Evolutionary conservation across 352 stramenopile genomes (phyloP).

Genomic region (Phytophthora fragariaefolia): DNA sequence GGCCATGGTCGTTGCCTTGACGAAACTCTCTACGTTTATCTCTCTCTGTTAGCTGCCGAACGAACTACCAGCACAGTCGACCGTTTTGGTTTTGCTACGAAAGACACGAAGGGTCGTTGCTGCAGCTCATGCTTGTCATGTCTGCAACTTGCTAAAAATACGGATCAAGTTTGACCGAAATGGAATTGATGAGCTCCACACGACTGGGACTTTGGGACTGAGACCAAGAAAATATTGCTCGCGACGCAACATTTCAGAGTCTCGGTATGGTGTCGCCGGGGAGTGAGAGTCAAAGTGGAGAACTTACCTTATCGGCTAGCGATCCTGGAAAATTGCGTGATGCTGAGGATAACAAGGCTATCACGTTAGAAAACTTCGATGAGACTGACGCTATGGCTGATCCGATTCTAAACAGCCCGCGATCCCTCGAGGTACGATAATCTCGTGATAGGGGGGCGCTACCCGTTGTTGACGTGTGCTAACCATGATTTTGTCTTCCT

Average conservation of each 20-base stretch:
- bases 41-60: constrained; percentile 9
- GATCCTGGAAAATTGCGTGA: constrained; percentile 10
- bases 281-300: constrained; percentile 10
- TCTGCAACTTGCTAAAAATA: constrained; percentile 38
- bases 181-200: constrained; percentile 24
- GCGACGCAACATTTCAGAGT: background rate
- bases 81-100: constrained; percentile 30
- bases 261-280: constrained; percentile 18
- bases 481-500: too few species aligned
- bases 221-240: background rate
- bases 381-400: constrained; percentile 39
- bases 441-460: background rate
- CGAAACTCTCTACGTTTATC: background rate
- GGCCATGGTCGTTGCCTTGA: constrained; percentile 3
- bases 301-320: constrained; percentile 11
- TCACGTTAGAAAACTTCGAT: constrained; percentile 77
- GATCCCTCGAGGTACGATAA: constrained; percentile 52
- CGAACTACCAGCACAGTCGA: constrained; percentile 4
- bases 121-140: constrained; percentile 18
- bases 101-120: constrained; percentile 23
- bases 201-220: background rate
- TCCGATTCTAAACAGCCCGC: constrained; percentile 68
- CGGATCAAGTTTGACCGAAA: constrained; percentile 24
- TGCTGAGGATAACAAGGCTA: constrained; percentile 19
- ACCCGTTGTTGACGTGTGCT: too few species aligned